Base-by-base conservation (phyloP, 106 monocot genomes). In the Dendrobium chrysotoxum region DNA sequence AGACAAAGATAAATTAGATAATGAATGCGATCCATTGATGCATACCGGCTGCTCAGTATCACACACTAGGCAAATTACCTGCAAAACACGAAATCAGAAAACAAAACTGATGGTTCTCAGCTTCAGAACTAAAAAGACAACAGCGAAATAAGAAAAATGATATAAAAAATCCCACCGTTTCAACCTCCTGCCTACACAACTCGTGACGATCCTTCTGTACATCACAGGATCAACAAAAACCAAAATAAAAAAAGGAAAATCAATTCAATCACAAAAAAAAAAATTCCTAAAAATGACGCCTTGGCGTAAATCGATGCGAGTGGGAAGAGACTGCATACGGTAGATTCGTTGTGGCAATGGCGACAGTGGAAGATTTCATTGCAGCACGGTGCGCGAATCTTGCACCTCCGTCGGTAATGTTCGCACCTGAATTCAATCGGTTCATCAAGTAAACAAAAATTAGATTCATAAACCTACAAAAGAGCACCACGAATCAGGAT, bases 281-380 rank as follows among this genome's bases (percentile, higher is more conserved):
- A 50, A 5, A 53, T n/a, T n/a, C 50, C 11, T 55, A 42, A 39
- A 25, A 25, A 78, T 2, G 5, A 40, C 39, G 30, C 11, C 50
- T 53, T 15, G 28, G 53, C 31, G 4, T 30, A 25, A 84, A 46
- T 8, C 20, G 79, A 42, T 18, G 21, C 31, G 65, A 44, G 20
- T 26, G 53, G 68, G 26, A 45, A 68, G 57, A 25, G 45, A 31
- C 40, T 13, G 53, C 21, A 30, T 90, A 95, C 95, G 42, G 86
- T 93, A 45, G 87, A 88, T 70, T 92, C 92, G 61, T 95, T 95
- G 83, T 95, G 95, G 85, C 95, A 95, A 76, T 92, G 95, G 77
- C 95, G 92, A 82, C 95, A 95, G 75, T 45, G 0, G 82, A 92
- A 95, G 72, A 93, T 53, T 80, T 92, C 85, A 40, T 90, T 81